Percentiles rank a stretch among this genome's conserved stretches.
Evolutionary conservation across 331 rosid genomes (phyloP).

Genomic region (Acacia concinna): DNA sequence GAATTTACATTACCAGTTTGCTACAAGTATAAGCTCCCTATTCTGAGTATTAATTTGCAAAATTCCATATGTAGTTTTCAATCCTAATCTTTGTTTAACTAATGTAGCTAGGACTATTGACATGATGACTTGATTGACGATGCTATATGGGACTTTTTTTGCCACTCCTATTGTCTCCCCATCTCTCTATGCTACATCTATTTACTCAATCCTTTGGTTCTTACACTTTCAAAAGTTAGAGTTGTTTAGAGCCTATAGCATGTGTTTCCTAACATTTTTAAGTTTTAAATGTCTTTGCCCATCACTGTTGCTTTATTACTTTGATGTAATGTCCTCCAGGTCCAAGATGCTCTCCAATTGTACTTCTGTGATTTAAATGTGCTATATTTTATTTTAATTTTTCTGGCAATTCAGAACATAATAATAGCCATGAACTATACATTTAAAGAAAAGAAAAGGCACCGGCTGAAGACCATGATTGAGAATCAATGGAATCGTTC

Average conservation of each 20-base stretch:
- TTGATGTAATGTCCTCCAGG: neutral
- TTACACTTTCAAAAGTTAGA: neutral
- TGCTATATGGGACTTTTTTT: neutral
- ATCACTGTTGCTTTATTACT: neutral
- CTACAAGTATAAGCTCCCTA: neutral
- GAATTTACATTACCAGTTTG: conserved; percentile 11
- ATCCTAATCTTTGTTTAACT: neutral
- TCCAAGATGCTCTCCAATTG: conserved; percentile 22
- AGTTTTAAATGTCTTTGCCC: conserved; percentile 11
- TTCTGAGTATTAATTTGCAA: conserved; percentile 7
- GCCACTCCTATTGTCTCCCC: neutral
- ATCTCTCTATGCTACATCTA: neutral
- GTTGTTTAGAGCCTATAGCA: neutral
- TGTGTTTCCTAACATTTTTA: neutral
- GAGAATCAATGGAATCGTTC: conserved; percentile 4
- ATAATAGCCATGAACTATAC: neutral
- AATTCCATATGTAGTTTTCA: neutral
- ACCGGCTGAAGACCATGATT: conserved; percentile 10
- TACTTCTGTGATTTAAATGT: neutral
- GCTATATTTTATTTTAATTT: neutral
- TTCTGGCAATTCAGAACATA: neutral
- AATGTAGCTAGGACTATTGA: neutral
- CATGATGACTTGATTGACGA: neutral
- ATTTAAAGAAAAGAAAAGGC: neutral
- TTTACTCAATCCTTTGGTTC: conserved; percentile 4